phyloP scores from a whole-genome alignment of 495 filamentous ascomycete genomes.

The Lepidopterella palustris region DNA sequence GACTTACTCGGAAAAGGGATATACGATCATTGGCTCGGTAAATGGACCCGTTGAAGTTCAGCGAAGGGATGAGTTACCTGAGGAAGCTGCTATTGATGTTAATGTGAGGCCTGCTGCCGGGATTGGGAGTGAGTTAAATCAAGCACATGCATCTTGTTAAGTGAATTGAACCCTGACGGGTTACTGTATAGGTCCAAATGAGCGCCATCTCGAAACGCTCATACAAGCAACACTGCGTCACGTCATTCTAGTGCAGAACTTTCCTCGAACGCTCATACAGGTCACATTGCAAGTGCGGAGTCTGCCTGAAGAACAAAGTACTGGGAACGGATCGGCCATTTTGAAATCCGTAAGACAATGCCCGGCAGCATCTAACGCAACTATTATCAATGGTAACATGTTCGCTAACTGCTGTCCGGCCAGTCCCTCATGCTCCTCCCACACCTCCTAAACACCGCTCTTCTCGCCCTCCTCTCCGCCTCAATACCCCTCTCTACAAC shows the following conservation, averaged over 20 bases:
- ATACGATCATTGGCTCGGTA: constrained; percentile 73
- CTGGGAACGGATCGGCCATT: not conserved
- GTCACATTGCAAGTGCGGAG: constrained; percentile 67
- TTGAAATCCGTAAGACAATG: not conserved
- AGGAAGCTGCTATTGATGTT: constrained; percentile 86
- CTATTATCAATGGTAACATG: not conserved
- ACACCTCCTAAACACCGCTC: constrained; percentile 62
- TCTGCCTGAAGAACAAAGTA: constrained; percentile 39
- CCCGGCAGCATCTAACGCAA: not conserved
- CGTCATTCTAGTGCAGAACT: constrained; percentile 60
- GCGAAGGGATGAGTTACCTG: constrained; percentile 77
- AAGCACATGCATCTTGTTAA: constrained; percentile 33
- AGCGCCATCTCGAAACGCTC: constrained; percentile 67
- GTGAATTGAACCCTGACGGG: constrained; percentile 37
- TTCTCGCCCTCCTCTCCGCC: constrained; percentile 69
- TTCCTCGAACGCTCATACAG: constrained; percentile 64
- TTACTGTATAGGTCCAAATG: constrained; percentile 52
- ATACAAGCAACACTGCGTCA: constrained; percentile 60
- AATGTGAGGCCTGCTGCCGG: constrained; percentile 78
- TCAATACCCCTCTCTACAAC: constrained; percentile 68
- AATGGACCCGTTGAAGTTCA: constrained; percentile 91
- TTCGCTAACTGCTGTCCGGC: too few species aligned
- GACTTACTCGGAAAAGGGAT: constrained; percentile 69
- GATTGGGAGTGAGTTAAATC: constrained; percentile 60
- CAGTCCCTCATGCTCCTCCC: constrained; percentile 72